Percentiles rank a stretch among this genome's conserved stretches.
Conservation (phyloP, 2,329 filamentous ascomycete species). For the Pezicula carpinea region DNA sequence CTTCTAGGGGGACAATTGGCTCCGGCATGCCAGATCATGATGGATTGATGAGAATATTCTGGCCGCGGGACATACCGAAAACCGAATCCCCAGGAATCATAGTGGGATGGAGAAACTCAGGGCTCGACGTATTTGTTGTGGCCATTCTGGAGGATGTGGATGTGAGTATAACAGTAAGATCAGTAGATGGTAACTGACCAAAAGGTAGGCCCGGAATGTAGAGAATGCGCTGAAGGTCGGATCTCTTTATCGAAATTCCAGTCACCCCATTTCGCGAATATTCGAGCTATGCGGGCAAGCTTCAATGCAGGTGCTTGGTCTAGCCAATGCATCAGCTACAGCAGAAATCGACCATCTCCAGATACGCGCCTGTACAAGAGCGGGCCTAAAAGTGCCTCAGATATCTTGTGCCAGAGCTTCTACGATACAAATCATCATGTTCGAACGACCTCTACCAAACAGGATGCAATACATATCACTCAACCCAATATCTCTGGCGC, state of each 20-base stretch:
- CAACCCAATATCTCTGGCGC: slow-evolving; percentile 78
- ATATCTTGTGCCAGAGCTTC: slow-evolving; percentile 69
- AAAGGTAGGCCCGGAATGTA: slow-evolving; percentile 54
- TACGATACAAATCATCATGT: slow-evolving; percentile 83
- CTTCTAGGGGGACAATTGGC: slow-evolving; percentile 54
- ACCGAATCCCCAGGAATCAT: slow-evolving; percentile 76
- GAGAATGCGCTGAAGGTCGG: slow-evolving; percentile 83
- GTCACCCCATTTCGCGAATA: slow-evolving; percentile 74
- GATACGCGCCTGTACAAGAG: slow-evolving; percentile 56
- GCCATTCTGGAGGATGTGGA: slow-evolving; percentile 88
- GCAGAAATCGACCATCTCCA: slow-evolving; percentile 62
- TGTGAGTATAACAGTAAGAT: slow-evolving; percentile 46
- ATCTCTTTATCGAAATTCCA: slow-evolving; percentile 76
- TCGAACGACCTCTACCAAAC: slow-evolving; percentile 77
- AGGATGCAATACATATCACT: slow-evolving; percentile 97
- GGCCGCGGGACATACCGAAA: slow-evolving; percentile 80
- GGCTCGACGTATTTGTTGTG: slow-evolving; percentile 84
- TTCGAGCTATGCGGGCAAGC: slow-evolving; percentile 79
- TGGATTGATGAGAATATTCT: slow-evolving; percentile 97
- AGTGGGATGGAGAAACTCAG: slow-evolving; percentile 93
- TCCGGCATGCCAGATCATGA: slow-evolving; percentile 66
- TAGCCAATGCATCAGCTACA: slow-evolving; percentile 60
- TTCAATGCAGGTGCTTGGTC: slow-evolving; percentile 80
- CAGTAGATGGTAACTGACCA: slow-evolving; percentile 18
- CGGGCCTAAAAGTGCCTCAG: slow-evolving; percentile 53